phyloP scores from a whole-genome alignment of 2,329 filamentous ascomycete species.

The Clonostachys sp. region DNA sequence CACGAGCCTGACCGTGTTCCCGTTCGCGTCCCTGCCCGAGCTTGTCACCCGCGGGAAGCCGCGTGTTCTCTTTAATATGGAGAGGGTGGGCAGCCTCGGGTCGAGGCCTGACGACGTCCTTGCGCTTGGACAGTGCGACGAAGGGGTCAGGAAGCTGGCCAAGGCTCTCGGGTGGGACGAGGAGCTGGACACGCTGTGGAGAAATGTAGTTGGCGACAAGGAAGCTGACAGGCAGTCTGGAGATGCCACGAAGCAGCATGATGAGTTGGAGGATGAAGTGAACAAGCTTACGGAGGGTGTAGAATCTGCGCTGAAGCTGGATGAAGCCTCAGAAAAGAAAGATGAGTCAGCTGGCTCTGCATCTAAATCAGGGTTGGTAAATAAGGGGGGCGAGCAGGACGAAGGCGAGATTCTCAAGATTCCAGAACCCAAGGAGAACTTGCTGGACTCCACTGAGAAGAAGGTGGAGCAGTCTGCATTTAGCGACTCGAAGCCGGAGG shows the following conservation, averaged over 20 bases:
- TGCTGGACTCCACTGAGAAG: neutral
- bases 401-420: neutral
- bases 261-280: slow-evolving; percentile 22
- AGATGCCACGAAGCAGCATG: slow-evolving; percentile 17
- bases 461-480: neutral
- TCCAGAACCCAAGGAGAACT: neutral
- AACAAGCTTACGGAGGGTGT: slow-evolving; percentile 30
- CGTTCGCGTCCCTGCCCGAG: slow-evolving; percentile 77
- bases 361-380: neutral
- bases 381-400: neutral
- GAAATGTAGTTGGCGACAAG: slow-evolving; percentile 57
- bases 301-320: slow-evolving; percentile 22
- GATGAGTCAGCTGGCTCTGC: neutral
- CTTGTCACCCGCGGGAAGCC: slow-evolving; percentile 60
- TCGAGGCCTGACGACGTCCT: slow-evolving; percentile 78
- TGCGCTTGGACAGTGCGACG: slow-evolving; percentile 77
- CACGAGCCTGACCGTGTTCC: slow-evolving; percentile 81
- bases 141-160: slow-evolving; percentile 73
- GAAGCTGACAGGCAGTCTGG: slow-evolving; percentile 44
- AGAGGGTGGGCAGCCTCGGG: slow-evolving; percentile 76
- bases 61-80: slow-evolving; percentile 81
- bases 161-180: slow-evolving; percentile 78
- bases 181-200: slow-evolving; percentile 77
- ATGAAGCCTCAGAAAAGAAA: slow-evolving; percentile 6
- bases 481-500: neutral